Base-by-base conservation (phyloP, 768 basidiomycete genomes). In the Lactifluus subvellereus region DNA sequence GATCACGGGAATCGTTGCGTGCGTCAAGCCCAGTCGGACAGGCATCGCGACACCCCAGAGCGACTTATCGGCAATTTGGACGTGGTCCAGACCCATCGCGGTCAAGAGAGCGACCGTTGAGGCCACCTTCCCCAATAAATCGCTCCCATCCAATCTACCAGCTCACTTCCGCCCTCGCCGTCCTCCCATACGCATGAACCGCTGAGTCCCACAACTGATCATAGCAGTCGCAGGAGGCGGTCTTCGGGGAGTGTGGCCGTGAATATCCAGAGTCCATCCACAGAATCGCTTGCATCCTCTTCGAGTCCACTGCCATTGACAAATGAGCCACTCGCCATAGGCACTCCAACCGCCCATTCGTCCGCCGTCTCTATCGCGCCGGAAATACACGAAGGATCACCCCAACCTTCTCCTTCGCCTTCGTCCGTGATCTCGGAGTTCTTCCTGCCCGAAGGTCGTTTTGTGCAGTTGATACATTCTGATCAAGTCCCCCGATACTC, bases 401-500 rank as follows among this genome's bases (percentile, higher is more conserved):
- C 11, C 4, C 33, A 2, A 30, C 16, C 1, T 4, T 42, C 32
- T 6, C 30, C 42, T 13, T 42, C 9, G 4, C 11, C 18, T 20
- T 54, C 53, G 2, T 54, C 45, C 8, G 3, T 14, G 4, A 30
- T 10, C 14, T 58, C 18, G 7, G 45, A 50, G 3, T 16, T 16
- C 35, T 1, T 18, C n/a, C 14, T 51, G 3, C 63, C 63, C 2
- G 40, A 60, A 1, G 54, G 40, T 51, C 59, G 58, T 3, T 10
- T 45, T 11, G 0, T 64, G 1, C 40, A 50, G 22, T 7, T 56
- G 6, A 51, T 64, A 42, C 10, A 64, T 9, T 60, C 63, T 7
- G 63, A 64, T 13, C 58, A 64, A 51, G 35, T 64, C 8, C 58
- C 63, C 13, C 47, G 63, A 50, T 64, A 64, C 54, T 9, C 40